A percentile compares a stretch with the other conserved stretches of the same genome.
These are phyloP conservation scores for Penicillium salamii DNA, from an alignment of 495 filamentous ascomycete species.

Conservation along the genomic window DNA sequence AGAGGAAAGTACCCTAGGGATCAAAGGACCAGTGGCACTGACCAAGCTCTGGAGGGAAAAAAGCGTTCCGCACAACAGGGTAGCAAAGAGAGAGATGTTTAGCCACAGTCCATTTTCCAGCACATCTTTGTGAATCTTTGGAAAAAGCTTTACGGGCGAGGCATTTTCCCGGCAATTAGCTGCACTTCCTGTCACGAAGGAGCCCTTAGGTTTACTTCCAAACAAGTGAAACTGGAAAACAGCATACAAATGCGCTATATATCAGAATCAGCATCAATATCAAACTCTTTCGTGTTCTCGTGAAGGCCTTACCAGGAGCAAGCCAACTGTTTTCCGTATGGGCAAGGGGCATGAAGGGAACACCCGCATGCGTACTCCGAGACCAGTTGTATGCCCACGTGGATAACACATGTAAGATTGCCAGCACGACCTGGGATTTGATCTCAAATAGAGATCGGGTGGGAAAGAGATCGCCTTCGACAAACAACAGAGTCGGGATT, in stretches of 20 bases:
- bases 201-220: conserved; percentile 32
- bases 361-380: conserved; percentile 11
- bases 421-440: conserved; percentile 18
- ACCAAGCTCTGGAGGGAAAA: no score
- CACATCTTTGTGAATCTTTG: no score
- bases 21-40: no score
- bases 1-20: no score
- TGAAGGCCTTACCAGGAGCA: conserved; percentile 23
- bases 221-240: conserved; percentile 29
- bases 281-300: no score
- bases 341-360: conserved; percentile 23
- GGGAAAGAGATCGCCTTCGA: conserved; percentile 15
- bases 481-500: conserved; percentile 22
- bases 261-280: neutral
- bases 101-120: no score
- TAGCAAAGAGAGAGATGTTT: no score
- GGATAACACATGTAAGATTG: conserved; percentile 11
- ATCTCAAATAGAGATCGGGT: neutral
- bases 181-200: conserved; percentile 37
- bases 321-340: conserved; percentile 38
- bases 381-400: conserved; percentile 27
- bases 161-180: conserved; percentile 27
- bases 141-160: conserved; percentile 6
- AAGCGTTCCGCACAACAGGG: no score
- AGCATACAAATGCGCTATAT: conserved; percentile 26